These are phyloP conservation scores for Xanthoconium stramineum DNA, from an alignment of 768 basidiomycete genomes.

Conservation along the genomic window DNA sequence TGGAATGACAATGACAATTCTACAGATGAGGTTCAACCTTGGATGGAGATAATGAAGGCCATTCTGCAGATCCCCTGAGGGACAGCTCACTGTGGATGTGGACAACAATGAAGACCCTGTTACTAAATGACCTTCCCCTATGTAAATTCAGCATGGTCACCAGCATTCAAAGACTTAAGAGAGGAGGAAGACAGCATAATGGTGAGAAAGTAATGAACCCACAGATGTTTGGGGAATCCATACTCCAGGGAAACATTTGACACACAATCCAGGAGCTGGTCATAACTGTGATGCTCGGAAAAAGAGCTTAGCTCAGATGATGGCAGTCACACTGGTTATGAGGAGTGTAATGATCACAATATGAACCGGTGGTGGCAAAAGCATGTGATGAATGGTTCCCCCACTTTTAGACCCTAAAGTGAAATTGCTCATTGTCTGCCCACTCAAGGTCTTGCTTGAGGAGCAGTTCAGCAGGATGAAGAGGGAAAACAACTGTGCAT, in stretches of 20 bases:
- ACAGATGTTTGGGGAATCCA: not conserved
- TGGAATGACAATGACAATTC: no score
- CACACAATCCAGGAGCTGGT: not conserved
- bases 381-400: constrained; percentile 6
- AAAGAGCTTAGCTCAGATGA: constrained; percentile 3
- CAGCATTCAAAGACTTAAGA: not conserved
- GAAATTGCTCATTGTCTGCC: constrained; percentile 5
- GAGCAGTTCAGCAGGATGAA: not conserved
- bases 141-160: not conserved
- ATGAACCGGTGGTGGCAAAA: constrained; percentile 1
- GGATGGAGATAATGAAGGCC: not conserved
- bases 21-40: no score
- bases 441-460: constrained; percentile 5
- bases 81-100: not conserved
- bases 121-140: not conserved
- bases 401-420: not conserved
- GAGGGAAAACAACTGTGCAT: not conserved
- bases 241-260: not conserved
- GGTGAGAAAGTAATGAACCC: not conserved
- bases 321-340: not conserved
- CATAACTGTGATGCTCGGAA: not conserved
- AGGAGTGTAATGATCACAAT: not conserved
- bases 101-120: not conserved
- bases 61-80: not conserved
- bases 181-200: not conserved